Percentiles rank a stretch among this genome's conserved stretches.
Evolutionary conservation across 768 basidiomycete species (phyloP).

Genomic region (Podaxis sp.): DNA sequence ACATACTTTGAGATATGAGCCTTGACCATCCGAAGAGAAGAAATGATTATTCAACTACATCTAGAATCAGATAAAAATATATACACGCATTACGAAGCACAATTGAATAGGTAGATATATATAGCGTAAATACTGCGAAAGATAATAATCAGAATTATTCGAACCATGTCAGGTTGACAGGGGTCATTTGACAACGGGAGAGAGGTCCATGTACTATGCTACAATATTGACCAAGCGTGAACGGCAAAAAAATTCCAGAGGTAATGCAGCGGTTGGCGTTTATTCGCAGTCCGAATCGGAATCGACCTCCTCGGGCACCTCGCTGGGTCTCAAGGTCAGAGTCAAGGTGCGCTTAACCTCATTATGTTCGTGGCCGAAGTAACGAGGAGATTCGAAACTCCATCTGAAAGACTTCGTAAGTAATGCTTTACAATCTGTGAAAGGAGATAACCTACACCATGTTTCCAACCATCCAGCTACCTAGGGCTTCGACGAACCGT

Average conservation of each 20-base stretch:
- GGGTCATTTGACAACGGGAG: background rate
- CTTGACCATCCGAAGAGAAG: background rate
- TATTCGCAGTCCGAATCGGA: conserved; percentile 42
- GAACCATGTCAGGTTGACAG: too few species aligned
- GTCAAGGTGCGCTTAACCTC: conserved; percentile 41
- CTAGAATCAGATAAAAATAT: conserved; percentile 1
- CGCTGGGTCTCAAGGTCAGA: conserved; percentile 35
- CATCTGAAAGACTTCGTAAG: conserved; percentile 36
- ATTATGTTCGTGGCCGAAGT: conserved; percentile 58
- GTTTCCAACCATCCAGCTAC: conserved; percentile 64
- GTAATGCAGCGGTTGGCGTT: conserved; percentile 4
- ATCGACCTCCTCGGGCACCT: conserved; percentile 24
- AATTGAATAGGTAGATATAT: conserved; percentile 9
- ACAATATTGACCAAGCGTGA: background rate
- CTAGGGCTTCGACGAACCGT: conserved; percentile 54
- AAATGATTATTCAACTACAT: background rate
- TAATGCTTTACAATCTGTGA: background rate
- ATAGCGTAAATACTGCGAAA: conserved; percentile 8
- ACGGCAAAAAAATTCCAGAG: background rate
- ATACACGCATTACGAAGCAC: conserved; percentile 7
- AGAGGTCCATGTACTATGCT: conserved; percentile 5
- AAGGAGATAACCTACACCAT: conserved; percentile 38
- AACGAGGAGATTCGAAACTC: conserved; percentile 70
- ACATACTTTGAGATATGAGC: background rate
- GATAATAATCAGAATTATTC: background rate